A percentile compares a stretch with the other conserved stretches of the same genome.
Evolutionary conservation across 306 rosid species (phyloP).

Genomic region (Acacia confusa): DNA sequence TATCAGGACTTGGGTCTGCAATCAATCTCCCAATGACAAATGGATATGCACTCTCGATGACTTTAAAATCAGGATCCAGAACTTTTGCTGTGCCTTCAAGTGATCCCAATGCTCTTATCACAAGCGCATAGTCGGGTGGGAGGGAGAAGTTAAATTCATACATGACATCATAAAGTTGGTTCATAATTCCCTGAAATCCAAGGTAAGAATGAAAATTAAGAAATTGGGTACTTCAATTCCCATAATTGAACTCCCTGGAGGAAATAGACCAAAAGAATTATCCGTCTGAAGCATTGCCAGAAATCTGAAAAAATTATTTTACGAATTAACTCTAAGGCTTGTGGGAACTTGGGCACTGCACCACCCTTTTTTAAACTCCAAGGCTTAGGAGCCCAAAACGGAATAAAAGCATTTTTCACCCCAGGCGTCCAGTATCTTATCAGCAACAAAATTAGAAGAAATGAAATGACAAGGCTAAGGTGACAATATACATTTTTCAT

Average conservation of each 20-base stretch:
- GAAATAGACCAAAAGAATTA: background rate
- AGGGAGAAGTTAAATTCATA: conserved; percentile 86
- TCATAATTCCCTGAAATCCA: conserved; percentile 90
- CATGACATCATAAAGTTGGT: conserved; percentile 79
- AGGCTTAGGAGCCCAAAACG: conserved; percentile 25
- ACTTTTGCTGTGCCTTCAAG: conserved; percentile 96
- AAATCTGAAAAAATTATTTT: conserved; percentile 18
- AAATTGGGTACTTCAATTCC: conserved; percentile 8
- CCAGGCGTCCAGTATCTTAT: background rate
- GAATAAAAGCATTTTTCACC: background rate
- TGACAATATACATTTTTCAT: background rate
- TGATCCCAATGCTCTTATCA: conserved; percentile 91
- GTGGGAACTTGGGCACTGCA: too few species aligned
- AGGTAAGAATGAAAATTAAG: conserved; percentile 29
- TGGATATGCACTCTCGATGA: conserved; percentile 90
- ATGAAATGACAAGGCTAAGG: background rate
- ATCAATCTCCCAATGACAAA: conserved; percentile 92
- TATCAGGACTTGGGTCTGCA: conserved; percentile 92
- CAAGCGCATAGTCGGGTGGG: conserved; percentile 98
- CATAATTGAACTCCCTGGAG: conserved; percentile 19
- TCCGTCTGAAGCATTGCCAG: background rate
- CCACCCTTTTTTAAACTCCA: background rate
- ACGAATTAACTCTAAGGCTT: conserved; percentile 20
- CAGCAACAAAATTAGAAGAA: background rate
- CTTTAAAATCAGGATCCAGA: conserved; percentile 91